These are phyloP conservation scores for Yamadazyma atmosphaerica DNA, from an alignment of 1,139 yeast species.

Conservation along the genomic window DNA sequence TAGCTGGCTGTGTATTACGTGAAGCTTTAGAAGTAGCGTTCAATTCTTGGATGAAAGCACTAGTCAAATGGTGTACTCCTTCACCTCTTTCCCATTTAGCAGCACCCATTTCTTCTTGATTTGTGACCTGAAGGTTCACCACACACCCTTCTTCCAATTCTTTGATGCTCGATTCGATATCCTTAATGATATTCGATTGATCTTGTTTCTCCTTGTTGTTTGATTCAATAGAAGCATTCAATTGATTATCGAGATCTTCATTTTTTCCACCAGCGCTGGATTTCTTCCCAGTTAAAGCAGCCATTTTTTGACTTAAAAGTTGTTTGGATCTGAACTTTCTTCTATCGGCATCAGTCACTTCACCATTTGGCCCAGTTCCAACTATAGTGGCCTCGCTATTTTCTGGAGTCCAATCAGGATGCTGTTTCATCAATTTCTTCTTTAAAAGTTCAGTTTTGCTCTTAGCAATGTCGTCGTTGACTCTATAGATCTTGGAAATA, in stretches of 20 bases:
- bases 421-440: constrained; percentile 51
- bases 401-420: constrained; percentile 57
- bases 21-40: constrained; percentile 24
- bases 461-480: constrained; percentile 69
- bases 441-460: constrained; percentile 67
- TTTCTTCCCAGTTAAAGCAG: constrained; percentile 77
- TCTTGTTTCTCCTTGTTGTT: constrained; percentile 57
- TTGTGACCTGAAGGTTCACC: constrained; percentile 42
- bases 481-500: constrained; percentile 56
- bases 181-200: constrained; percentile 61
- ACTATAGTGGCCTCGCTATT: constrained; percentile 54
- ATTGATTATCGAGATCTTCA: constrained; percentile 53
- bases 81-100: constrained; percentile 85
- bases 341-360: constrained; percentile 77
- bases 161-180: constrained; percentile 71
- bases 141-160: constrained; percentile 68
- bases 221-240: constrained; percentile 54
- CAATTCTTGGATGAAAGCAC: constrained; percentile 60
- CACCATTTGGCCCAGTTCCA: constrained; percentile 87
- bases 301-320: constrained; percentile 79
- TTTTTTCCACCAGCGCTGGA: constrained; percentile 42
- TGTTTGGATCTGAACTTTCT: constrained; percentile 80
- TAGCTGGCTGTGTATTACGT: constrained; percentile 3
- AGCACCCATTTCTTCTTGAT: constrained; percentile 53
- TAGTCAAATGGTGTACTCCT: constrained; percentile 67